Percentiles rank a stretch among this genome's conserved stretches.
phyloP scores from a whole-genome alignment of 805 yeast genomes.

The Saturnispora hagleri region DNA sequence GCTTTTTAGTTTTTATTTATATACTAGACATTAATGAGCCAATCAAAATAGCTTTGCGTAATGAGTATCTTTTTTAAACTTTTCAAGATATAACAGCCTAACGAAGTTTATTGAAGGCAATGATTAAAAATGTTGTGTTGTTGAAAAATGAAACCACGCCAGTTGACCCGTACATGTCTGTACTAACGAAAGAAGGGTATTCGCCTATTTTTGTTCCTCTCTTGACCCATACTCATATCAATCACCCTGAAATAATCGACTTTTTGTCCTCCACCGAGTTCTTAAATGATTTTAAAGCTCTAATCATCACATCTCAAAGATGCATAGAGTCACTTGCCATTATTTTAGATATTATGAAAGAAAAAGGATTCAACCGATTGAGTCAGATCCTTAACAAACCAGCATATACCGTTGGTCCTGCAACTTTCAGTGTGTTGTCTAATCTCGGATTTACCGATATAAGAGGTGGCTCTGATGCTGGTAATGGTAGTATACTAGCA shows the following conservation, averaged over 20 bases:
- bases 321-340: constrained; percentile 73
- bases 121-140: constrained; percentile 34
- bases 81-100: neutral
- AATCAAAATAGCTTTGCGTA: neutral
- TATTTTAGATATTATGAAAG: constrained; percentile 27
- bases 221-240: constrained; percentile 52
- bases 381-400: constrained; percentile 36
- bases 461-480: constrained; percentile 67
- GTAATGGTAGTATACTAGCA: constrained; percentile 68
- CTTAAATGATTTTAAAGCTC: constrained; percentile 33
- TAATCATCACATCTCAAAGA: constrained; percentile 82
- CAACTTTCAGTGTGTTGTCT: constrained; percentile 54
- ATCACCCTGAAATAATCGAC: constrained; percentile 34
- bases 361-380: constrained; percentile 10
- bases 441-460: constrained; percentile 59
- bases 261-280: constrained; percentile 38
- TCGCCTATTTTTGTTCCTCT: constrained; percentile 61
- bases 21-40: neutral
- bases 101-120: neutral
- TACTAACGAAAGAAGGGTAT: constrained; percentile 30
- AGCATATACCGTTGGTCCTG: constrained; percentile 87
- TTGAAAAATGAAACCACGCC: constrained; percentile 69
- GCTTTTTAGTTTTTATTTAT: neutral
- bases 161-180: constrained; percentile 51
- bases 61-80: neutral